A percentile compares a stretch with the other conserved stretches of the same genome.
phyloP scores from a whole-genome alignment of 495 filamentous ascomycete species.

The Trichoderma orchidacearum region DNA sequence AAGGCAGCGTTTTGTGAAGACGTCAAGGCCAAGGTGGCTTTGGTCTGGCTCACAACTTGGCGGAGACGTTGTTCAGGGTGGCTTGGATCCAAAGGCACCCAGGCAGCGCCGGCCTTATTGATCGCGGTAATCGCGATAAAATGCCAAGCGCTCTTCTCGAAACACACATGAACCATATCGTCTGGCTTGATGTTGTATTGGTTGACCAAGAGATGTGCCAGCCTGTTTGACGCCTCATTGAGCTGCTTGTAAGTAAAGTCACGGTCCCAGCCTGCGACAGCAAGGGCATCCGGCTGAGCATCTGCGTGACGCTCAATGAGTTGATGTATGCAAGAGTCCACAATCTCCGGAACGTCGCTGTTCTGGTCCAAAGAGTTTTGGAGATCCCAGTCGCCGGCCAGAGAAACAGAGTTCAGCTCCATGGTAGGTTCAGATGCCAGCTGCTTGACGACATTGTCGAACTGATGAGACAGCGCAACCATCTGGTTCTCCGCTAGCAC shows the following conservation, averaged over 20 bases:
- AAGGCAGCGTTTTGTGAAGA: neutral
- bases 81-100: neutral
- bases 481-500: conserved; percentile 8
- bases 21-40: conserved; percentile 24
- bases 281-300: conserved; percentile 7
- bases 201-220: conserved; percentile 65
- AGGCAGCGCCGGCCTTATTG: conserved; percentile 13
- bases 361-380: neutral
- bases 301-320: conserved; percentile 8
- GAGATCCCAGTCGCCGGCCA: neutral
- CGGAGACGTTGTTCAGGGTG: neutral
- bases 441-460: conserved; percentile 4
- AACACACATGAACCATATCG: conserved; percentile 60
- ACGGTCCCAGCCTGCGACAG: conserved; percentile 37
- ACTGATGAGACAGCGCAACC: conserved; percentile 9
- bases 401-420: neutral
- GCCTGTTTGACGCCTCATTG: conserved; percentile 66
- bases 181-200: conserved; percentile 53
- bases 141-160: conserved; percentile 35
- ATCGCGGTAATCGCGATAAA: conserved; percentile 29
- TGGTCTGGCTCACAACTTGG: neutral
- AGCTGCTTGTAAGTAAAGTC: conserved; percentile 82
- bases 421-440: neutral
- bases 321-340: conserved; percentile 13
- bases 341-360: neutral